Percentiles rank a stretch among this genome's conserved stretches.
Evolutionary conservation across 176 grass and related monocot genomes (phyloP).

Genomic region (Phragmites australis): DNA sequence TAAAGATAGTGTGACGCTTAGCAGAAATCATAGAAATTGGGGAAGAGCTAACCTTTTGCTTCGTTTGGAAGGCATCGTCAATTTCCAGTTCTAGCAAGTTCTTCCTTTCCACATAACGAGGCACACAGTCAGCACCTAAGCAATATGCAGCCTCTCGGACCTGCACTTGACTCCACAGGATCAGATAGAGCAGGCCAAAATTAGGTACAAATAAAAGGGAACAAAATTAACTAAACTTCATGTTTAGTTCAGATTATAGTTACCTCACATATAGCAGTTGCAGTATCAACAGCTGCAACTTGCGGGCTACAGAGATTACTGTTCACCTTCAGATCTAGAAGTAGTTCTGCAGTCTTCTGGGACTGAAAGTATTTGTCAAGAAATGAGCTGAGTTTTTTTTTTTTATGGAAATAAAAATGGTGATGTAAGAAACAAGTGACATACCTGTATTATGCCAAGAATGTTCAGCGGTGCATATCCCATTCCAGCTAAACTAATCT

Average conservation of each 20-base stretch:
- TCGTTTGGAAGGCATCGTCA: slow-evolving; percentile 60
- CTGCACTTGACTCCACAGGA: too few relatives aligned
- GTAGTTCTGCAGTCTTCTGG: slow-evolving; percentile 91
- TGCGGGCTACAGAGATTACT: slow-evolving; percentile 71
- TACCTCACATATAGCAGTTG: slow-evolving; percentile 84
- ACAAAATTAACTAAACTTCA: background rate
- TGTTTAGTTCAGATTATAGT: background rate
- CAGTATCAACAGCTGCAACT: slow-evolving; percentile 79
- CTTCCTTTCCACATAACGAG: slow-evolving; percentile 82
- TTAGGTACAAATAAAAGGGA: background rate
- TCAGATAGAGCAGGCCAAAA: background rate
- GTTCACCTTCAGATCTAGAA: slow-evolving; percentile 70
- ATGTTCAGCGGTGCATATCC: slow-evolving; percentile 89
- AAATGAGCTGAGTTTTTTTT: slow-evolving; percentile 12
- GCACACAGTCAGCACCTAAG: slow-evolving; percentile 77
- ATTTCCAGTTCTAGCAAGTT: slow-evolving; percentile 73
- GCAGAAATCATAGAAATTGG: too few relatives aligned
- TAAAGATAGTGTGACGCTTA: too few relatives aligned
- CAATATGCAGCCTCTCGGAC: slow-evolving; percentile 94
- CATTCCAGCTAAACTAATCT: slow-evolving; percentile 57
- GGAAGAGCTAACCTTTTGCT: slow-evolving; percentile 59
- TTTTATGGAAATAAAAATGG: slow-evolving; percentile 30
- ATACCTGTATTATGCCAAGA: slow-evolving; percentile 93
- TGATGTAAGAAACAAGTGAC: background rate
- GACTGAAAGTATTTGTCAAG: slow-evolving; percentile 53